Evolutionary conservation across 1,284 basidiomycete species (phyloP).

Genomic region (Fomes fomentarius): DNA sequence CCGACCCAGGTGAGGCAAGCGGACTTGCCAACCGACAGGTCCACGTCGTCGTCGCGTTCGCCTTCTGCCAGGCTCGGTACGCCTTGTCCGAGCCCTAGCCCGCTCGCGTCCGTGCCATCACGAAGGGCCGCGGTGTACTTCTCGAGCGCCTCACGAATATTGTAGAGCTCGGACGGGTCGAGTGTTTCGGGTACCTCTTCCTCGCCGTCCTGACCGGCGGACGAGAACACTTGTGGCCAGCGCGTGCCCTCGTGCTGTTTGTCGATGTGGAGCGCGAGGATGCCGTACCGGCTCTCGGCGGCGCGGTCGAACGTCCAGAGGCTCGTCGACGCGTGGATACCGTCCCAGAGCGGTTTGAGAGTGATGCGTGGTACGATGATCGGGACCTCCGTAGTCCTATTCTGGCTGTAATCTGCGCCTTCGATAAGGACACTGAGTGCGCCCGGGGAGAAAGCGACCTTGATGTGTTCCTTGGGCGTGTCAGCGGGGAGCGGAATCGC

Average conservation of each 20-base stretch:
- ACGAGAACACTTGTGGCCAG: conserved; percentile 83
- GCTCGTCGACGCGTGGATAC: conserved; percentile 69
- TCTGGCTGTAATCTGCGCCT: conserved; percentile 17
- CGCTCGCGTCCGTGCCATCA: conserved; percentile 58
- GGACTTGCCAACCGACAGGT: conserved; percentile 65
- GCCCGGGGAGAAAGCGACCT: conserved; percentile 65
- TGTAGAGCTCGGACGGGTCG: conserved; percentile 80
- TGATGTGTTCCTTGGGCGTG: conserved; percentile 66
- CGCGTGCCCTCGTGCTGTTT: conserved; percentile 80
- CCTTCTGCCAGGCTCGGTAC: conserved; percentile 80
- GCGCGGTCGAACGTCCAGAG: conserved; percentile 90
- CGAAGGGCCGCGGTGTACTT: conserved; percentile 77
- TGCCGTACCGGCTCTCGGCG: conserved; percentile 63
- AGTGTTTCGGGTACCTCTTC: conserved; percentile 88
- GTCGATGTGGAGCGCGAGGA: conserved; percentile 84
- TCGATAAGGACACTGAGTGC: conserved; percentile 70
- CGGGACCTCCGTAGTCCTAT: conserved; percentile 7
- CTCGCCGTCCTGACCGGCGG: conserved; percentile 36
- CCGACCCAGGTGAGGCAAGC: conserved; percentile 67
- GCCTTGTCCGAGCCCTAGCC: conserved; percentile 61
- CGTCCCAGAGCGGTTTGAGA: conserved; percentile 74
- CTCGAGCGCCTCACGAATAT: conserved; percentile 80
- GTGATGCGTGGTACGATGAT: conserved; percentile 61
- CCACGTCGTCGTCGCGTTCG: conserved; percentile 85
- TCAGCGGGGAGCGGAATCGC: conserved; percentile 79